phyloP scores from a whole-genome alignment of 768 basidiomycete genomes.

The Paxillus ammoniavirescens region DNA sequence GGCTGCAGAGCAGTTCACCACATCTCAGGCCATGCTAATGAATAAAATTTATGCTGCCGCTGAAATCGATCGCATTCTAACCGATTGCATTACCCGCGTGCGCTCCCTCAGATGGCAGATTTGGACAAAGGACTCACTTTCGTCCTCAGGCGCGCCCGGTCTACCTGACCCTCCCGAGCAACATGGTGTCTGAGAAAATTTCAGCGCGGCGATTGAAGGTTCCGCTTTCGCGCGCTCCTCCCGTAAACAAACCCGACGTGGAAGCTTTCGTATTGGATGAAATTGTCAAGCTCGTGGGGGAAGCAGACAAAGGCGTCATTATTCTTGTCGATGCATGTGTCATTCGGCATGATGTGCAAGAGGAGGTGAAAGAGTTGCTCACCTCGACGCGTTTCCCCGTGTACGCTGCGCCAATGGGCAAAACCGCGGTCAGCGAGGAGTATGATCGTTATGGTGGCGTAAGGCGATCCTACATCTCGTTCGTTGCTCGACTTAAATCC shows the following conservation, averaged over 20 bases:
- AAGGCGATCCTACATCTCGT: slow-evolving; percentile 26
- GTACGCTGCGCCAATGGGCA: slow-evolving; percentile 80
- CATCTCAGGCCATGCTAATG: slow-evolving; percentile 60
- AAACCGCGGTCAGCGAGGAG: slow-evolving; percentile 69
- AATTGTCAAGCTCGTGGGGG: slow-evolving; percentile 62
- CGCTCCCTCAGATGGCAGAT: slow-evolving; percentile 3
- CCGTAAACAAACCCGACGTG: slow-evolving; percentile 53
- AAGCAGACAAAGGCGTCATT: slow-evolving; percentile 59
- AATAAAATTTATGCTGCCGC: slow-evolving; percentile 53
- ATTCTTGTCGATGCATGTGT: slow-evolving; percentile 84
- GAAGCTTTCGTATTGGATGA: slow-evolving; percentile 73
- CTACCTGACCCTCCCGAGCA: slow-evolving; percentile 84
- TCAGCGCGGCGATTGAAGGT: slow-evolving; percentile 60
- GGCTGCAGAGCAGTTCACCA: slow-evolving; percentile 73
- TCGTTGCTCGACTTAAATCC: neutral
- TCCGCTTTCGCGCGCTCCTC: slow-evolving; percentile 49
- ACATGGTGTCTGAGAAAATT: slow-evolving; percentile 70
- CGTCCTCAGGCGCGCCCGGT: slow-evolving; percentile 69
- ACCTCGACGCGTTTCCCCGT: slow-evolving; percentile 68
- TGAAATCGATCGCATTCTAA: slow-evolving; percentile 79
- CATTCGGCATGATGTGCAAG: slow-evolving; percentile 63
- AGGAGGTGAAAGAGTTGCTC: slow-evolving; percentile 63
- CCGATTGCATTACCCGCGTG: slow-evolving; percentile 61
- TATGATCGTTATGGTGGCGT: slow-evolving; percentile 79
- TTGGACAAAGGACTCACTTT: neutral